Percentiles rank a stretch among this genome's conserved stretches.
phyloP scores from a whole-genome alignment of 1,284 basidiomycete species.

The Cyathus olla region DNA sequence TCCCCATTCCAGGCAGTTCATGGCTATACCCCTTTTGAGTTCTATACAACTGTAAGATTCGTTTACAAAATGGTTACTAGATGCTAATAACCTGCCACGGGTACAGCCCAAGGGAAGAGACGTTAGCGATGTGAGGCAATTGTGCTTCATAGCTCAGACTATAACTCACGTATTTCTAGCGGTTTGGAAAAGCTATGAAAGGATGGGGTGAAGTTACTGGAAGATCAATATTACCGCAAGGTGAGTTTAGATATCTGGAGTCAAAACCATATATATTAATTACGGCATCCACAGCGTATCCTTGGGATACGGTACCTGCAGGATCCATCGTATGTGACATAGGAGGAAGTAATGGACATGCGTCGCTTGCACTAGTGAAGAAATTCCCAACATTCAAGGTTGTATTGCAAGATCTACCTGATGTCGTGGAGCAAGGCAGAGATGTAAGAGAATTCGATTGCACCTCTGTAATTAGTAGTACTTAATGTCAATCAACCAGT shows the following conservation, averaged over 20 bases:
- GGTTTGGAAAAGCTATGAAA: conserved; percentile 37
- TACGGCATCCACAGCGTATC: conserved; percentile 41
- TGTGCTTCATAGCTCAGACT: neutral
- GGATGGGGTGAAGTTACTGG: conserved; percentile 30
- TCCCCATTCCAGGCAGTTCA: conserved; percentile 25
- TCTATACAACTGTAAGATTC: neutral
- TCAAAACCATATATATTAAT: neutral
- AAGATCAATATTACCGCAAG: conserved; percentile 9
- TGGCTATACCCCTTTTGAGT: neutral
- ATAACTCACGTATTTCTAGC: conserved; percentile 11
- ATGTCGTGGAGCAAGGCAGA: conserved; percentile 46
- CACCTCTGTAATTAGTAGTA: neutral
- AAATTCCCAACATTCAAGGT: conserved; percentile 52
- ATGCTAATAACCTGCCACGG: too few relatives aligned
- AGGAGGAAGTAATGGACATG: conserved; percentile 56
- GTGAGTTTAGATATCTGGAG: conserved; percentile 23
- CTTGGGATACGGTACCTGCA: conserved; percentile 51
- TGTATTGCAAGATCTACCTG: conserved; percentile 57
- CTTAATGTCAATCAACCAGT: conserved; percentile 24
- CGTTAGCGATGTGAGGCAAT: neutral
- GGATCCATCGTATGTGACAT: conserved; percentile 58
- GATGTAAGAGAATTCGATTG: conserved; percentile 16
- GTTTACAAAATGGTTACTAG: too few relatives aligned
- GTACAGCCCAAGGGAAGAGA: neutral
- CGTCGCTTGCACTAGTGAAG: conserved; percentile 53